phyloP scores from a whole-genome alignment of 2,329 filamentous ascomycete species.

The Pseudogymnoascus sp. region DNA sequence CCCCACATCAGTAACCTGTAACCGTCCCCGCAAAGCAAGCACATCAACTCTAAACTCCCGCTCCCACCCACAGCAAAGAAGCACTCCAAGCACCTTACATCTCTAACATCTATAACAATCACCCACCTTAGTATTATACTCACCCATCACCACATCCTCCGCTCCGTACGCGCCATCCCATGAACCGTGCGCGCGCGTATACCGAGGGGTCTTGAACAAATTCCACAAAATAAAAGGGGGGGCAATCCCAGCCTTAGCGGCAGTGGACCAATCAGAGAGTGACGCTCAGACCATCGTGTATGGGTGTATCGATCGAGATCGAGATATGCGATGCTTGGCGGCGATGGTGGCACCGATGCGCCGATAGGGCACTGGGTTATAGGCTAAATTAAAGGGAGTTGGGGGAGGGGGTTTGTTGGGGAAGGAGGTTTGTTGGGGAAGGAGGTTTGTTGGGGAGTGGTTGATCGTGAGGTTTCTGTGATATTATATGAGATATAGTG shows the following conservation, averaged over 20 bases:
- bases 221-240: neutral
- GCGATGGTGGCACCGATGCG: neutral
- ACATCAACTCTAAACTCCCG: neutral
- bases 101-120: too few relatives aligned
- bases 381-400: neutral
- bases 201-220: neutral
- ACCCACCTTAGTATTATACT: too few relatives aligned
- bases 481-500: too few relatives aligned
- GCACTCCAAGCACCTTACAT: neutral
- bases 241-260: neutral
- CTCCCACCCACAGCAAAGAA: neutral
- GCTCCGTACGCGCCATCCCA: neutral
- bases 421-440: neutral
- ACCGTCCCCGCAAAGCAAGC: neutral
- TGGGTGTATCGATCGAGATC: neutral
- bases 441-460: neutral
- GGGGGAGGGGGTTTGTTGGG: neutral
- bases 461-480: too few relatives aligned
- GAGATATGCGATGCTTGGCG: neutral
- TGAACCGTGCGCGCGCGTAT: neutral
- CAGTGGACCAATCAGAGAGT: neutral
- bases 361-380: neutral
- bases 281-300: neutral
- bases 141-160: neutral
- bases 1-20: neutral